Percentiles rank a stretch among this genome's conserved stretches.
phyloP scores from a whole-genome alignment of 108 stramenopile species.

The Cyclotella baltica region DNA sequence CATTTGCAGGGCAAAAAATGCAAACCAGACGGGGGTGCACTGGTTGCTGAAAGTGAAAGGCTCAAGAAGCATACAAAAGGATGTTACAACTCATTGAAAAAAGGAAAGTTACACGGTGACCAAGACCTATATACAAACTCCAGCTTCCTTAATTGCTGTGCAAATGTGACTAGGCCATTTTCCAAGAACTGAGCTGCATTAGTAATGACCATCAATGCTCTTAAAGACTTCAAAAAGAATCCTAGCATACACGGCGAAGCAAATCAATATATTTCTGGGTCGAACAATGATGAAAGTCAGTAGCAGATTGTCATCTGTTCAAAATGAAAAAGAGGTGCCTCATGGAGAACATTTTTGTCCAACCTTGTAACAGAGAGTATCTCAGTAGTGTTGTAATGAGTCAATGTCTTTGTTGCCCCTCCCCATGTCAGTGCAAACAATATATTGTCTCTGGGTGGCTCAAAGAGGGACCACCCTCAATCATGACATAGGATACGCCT shows the following conservation, averaged over 20 bases:
- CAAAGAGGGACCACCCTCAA: slow-evolving; percentile 44
- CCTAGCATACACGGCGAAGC: slow-evolving; percentile 41
- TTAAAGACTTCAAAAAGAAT: slow-evolving; percentile 44
- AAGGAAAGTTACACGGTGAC: slow-evolving; percentile 22
- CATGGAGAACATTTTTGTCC: slow-evolving; percentile 42
- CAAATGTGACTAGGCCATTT: slow-evolving; percentile 35
- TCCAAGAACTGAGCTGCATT: slow-evolving; percentile 40
- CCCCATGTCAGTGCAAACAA: slow-evolving; percentile 24
- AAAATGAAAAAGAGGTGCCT: slow-evolving; percentile 28
- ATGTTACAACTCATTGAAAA: slow-evolving; percentile 28
- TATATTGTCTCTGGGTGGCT: slow-evolving; percentile 37
- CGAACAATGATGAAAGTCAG: slow-evolving; percentile 55
- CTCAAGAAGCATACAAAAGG: slow-evolving; percentile 37
- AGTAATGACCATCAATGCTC: slow-evolving; percentile 41
- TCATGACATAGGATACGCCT: slow-evolving; percentile 40
- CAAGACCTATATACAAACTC: slow-evolving; percentile 41
- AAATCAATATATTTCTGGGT: slow-evolving; percentile 44
- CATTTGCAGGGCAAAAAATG: slow-evolving; percentile 37
- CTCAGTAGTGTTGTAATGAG: slow-evolving; percentile 28
- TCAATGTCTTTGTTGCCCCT: slow-evolving; percentile 32
- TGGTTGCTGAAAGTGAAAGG: slow-evolving; percentile 36
- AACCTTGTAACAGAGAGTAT: slow-evolving; percentile 41
- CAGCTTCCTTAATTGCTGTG: slow-evolving; percentile 50
- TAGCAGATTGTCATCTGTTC: slow-evolving; percentile 24
- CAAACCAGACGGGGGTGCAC: slow-evolving; percentile 33